Base-by-base conservation (phyloP, 2,329 filamentous ascomycete genomes). In the Metarhizium anisopliae region DNA sequence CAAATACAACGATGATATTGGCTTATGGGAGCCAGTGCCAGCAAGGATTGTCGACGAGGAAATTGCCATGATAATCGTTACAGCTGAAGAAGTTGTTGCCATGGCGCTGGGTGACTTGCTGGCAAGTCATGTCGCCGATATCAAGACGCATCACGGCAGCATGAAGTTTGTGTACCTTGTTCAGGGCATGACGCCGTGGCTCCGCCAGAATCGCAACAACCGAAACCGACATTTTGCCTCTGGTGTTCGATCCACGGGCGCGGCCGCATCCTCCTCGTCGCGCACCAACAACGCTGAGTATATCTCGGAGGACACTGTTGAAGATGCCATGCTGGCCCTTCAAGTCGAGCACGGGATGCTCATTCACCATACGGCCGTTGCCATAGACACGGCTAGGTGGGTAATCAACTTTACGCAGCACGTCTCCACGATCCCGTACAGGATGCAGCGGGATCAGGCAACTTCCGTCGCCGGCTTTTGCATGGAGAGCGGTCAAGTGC, bases 401-500 rank as follows among this genome's bases (percentile, higher is more conserved):
- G 83, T 92, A 35, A 74, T 79, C 35, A 76, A 80, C 38, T 90
- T 92, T 63, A 93, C 89, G 0, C 86, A 91, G 64, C 86, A 93
- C 66, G 84, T 93, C 51, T 87, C 86, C 7, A 88, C 85, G 1
- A 83, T 87, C 25, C 89, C 87, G 0, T 92, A 92, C 68, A 82
- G 82, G 60, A 79, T 74, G 53, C 76, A 78, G 61, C 70, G 72
- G 25, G 79, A 83, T 55, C 68, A 70, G 38, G 67, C 71, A 51
- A 74, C 74, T 54, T 76, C 79, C 1, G 74, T 78, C 13, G 83
- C 82, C 1, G 77, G 80, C 0, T 93, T 93, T 67, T 92, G 88
- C 70, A 91, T 92, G 86, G 87, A 90, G 54, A 75, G 77, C 1
- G 89, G 89, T 0, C 89, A 93, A 69, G 86, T 93, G 47, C 83